A percentile compares a stretch with the other conserved stretches of the same genome.
Conservation (phyloP, 108 stramenopile species). For the Aurantiochytrium sp. region DNA sequence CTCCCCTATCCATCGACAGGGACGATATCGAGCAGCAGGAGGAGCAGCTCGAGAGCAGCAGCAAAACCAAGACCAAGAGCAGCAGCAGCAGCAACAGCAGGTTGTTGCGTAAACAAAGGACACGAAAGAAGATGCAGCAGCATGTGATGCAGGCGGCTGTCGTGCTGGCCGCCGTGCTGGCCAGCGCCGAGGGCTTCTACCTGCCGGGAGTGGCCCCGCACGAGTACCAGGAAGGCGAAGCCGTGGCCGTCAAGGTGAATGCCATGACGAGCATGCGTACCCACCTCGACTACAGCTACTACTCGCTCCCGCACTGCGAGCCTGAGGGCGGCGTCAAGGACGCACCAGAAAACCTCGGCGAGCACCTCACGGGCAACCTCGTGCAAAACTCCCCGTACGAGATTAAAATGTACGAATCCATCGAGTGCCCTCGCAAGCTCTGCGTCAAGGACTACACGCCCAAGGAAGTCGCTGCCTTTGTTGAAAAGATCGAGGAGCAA, state of each 20-base stretch:
- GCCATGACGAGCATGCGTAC: constrained; percentile 51
- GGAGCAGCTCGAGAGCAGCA: no score
- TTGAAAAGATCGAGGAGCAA: constrained; percentile 75
- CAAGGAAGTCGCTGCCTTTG: constrained; percentile 76
- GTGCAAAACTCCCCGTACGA: constrained; percentile 92
- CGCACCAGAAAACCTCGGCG: constrained; percentile 86
- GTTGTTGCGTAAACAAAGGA: no score
- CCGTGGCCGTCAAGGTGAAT: constrained; percentile 50
- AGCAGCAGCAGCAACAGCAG: no score
- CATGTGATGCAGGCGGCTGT: not conserved
- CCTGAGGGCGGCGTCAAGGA: constrained; percentile 61
- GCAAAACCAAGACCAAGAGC: no score
- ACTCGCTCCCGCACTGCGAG: constrained; percentile 83
- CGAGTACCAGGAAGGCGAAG: not conserved
- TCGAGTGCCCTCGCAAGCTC: constrained; percentile 75
- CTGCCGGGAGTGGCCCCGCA: constrained; percentile 29
- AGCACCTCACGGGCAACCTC: constrained; percentile 89
- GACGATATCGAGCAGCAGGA: no score
- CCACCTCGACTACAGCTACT: constrained; percentile 91
- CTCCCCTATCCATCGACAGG: no score
- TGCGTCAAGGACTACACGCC: constrained; percentile 72
- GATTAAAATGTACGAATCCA: constrained; percentile 85
- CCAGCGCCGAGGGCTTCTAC: constrained; percentile 24
- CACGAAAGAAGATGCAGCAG: no score
- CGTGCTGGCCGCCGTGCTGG: not conserved